A percentile compares a stretch with the other conserved stretches of the same genome.
Conservation (phyloP, 352 stramenopile species). For the Blastocystis sp. region DNA sequence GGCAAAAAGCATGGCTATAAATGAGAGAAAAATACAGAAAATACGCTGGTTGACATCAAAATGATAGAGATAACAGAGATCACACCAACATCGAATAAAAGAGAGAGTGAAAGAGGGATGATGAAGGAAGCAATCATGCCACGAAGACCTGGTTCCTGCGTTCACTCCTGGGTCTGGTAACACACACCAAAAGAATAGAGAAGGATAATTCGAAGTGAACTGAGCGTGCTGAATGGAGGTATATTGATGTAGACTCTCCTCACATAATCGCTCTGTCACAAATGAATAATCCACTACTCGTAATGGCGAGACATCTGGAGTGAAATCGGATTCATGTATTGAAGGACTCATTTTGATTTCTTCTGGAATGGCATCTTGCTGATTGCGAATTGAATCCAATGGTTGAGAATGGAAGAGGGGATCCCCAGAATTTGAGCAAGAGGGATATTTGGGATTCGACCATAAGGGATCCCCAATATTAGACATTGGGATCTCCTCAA, state of each 20-base stretch:
- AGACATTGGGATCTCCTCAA: not conserved
- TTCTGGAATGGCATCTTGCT: not conserved
- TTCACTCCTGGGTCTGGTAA: not conserved
- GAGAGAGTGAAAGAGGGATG: not conserved
- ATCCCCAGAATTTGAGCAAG: too few species aligned
- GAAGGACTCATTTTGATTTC: not conserved
- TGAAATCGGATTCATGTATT: not conserved
- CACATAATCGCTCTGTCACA: not conserved
- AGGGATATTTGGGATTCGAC: too few species aligned
- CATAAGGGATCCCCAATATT: not conserved
- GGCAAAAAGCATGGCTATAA: not conserved
- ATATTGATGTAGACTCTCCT: not conserved
- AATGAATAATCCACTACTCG: constrained; percentile 1
- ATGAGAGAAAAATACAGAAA: not conserved
- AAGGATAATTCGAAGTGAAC: not conserved
- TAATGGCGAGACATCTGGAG: not conserved
- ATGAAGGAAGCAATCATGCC: not conserved
- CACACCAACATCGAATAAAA: constrained; percentile 8
- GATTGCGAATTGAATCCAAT: not conserved
- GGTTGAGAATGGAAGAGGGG: too few species aligned
- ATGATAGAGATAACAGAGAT: not conserved
- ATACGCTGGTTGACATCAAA: not conserved
- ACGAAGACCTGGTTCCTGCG: not conserved
- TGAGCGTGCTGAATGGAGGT: not conserved
- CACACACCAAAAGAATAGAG: constrained; percentile 31